Evolutionary conservation across 139 green algal genomes (phyloP).

Genomic region (Chlamydomonas applanata): DNA sequence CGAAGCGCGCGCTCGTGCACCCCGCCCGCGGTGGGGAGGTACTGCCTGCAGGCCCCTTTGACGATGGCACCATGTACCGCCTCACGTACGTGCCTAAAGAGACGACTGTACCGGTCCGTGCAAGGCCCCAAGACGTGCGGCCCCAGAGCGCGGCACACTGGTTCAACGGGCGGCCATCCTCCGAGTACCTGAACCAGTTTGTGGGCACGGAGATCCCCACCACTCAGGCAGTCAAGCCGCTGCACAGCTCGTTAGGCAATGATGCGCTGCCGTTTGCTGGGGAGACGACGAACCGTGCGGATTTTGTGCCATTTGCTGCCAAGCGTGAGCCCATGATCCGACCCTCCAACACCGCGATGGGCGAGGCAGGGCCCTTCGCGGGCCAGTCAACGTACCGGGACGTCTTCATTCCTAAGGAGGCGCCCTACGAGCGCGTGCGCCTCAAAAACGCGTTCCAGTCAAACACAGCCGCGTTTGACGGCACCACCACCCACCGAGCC

Average conservation of each 20-base stretch:
- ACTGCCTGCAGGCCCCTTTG: background rate
- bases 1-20: background rate
- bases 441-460: constrained; percentile 13
- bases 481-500: constrained; percentile 16
- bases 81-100: constrained; percentile 10
- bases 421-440: constrained; percentile 13
- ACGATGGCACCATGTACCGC: constrained; percentile 14
- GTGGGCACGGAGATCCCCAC: constrained; percentile 5
- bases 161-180: background rate
- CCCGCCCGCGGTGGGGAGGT: background rate
- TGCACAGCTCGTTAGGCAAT: background rate
- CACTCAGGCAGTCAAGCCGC: background rate
- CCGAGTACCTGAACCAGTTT: constrained; percentile 9
- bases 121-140: background rate
- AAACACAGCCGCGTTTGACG: constrained; percentile 19
- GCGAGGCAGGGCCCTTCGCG: background rate
- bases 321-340: constrained; percentile 1
- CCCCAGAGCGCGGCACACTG: background rate
- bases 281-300: background rate
- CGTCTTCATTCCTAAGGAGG: constrained; percentile 15
- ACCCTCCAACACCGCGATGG: constrained; percentile 7
- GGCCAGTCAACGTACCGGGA: constrained; percentile 1
- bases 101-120: background rate
- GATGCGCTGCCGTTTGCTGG: background rate
- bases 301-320: constrained; percentile 2